These are phyloP conservation scores for Penicillium lagena DNA, from an alignment of 495 filamentous ascomycete genomes.

Conservation along the genomic window DNA sequence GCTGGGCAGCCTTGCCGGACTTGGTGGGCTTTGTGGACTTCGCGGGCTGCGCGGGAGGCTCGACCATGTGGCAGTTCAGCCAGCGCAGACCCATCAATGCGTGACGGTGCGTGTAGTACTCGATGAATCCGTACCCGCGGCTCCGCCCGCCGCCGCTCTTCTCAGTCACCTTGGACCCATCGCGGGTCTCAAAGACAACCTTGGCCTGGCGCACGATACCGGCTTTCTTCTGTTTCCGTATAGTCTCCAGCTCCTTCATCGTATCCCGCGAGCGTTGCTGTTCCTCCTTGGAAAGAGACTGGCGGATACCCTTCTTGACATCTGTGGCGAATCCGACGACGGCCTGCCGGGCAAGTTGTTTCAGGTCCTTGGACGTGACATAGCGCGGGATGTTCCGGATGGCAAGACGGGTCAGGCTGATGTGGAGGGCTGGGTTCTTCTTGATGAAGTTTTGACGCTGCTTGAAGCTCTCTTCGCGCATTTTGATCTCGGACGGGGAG, in stretches of 20 bases:
- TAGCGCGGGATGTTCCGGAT: constrained; percentile 86
- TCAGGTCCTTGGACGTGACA: constrained; percentile 81
- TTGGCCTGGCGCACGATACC: constrained; percentile 95
- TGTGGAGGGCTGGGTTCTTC: constrained; percentile 80
- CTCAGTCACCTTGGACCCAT: constrained; percentile 76
- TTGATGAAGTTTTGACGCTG: constrained; percentile 88
- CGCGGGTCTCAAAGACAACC: constrained; percentile 79
- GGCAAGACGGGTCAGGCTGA: constrained; percentile 88
- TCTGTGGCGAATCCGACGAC: constrained; percentile 91
- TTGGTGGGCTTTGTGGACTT: too few relatives aligned
- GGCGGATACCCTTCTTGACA: constrained; percentile 64
- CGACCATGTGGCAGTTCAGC: constrained; percentile 79
- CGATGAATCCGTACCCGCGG: constrained; percentile 94
- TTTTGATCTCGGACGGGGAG: constrained; percentile 71
- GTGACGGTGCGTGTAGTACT: constrained; percentile 89
- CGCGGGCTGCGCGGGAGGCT: neutral
- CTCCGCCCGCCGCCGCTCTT: constrained; percentile 68
- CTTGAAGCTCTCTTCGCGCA: constrained; percentile 80
- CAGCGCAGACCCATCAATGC: constrained; percentile 93
- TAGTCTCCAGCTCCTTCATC: constrained; percentile 71
- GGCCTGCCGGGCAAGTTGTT: constrained; percentile 80
- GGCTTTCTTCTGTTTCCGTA: constrained; percentile 73
- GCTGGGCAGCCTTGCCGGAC: too few relatives aligned
- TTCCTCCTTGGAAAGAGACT: constrained; percentile 83
- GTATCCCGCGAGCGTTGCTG: constrained; percentile 65